Evolutionary conservation across 2,329 filamentous ascomycete species (phyloP).

Genomic region (Epichloe aotearoae): DNA sequence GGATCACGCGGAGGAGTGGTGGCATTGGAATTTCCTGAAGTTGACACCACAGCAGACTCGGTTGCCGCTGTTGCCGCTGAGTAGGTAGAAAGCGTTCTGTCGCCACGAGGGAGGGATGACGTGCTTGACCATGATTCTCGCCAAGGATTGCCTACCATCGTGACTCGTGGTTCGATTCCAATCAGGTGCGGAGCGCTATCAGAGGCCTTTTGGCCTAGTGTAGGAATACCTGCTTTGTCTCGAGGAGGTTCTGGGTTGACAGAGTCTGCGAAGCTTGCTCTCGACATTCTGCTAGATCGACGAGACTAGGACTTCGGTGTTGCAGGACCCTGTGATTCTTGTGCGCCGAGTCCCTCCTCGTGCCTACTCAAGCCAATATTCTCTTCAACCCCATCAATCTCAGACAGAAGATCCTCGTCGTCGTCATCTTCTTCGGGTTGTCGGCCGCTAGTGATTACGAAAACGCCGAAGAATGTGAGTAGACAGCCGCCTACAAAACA

Average conservation of each 20-base stretch:
- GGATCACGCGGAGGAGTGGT: constrained; percentile 20
- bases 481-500: constrained; percentile 88
- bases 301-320: constrained; percentile 25
- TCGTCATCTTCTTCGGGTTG: constrained; percentile 43
- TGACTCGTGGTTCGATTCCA: constrained; percentile 22
- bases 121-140: constrained; percentile 20
- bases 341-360: constrained; percentile 16
- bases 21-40: constrained; percentile 16
- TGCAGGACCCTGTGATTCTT: constrained; percentile 8
- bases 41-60: constrained; percentile 11
- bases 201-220: constrained; percentile 20
- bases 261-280: constrained; percentile 29
- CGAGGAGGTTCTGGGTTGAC: constrained; percentile 24
- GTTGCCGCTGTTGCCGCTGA: constrained; percentile 20
- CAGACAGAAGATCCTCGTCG: constrained; percentile 36
- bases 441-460: constrained; percentile 83
- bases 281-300: constrained; percentile 35
- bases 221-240: constrained; percentile 23
- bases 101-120: constrained; percentile 20
- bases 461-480: constrained; percentile 92
- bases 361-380: constrained; percentile 48
- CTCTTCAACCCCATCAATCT: constrained; percentile 48
- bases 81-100: constrained; percentile 25
- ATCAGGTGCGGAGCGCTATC: constrained; percentile 20
- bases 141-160: constrained; percentile 32